Evolutionary conservation across 768 basidiomycete species (phyloP).

Genomic region (Termitomyces heimii): DNA sequence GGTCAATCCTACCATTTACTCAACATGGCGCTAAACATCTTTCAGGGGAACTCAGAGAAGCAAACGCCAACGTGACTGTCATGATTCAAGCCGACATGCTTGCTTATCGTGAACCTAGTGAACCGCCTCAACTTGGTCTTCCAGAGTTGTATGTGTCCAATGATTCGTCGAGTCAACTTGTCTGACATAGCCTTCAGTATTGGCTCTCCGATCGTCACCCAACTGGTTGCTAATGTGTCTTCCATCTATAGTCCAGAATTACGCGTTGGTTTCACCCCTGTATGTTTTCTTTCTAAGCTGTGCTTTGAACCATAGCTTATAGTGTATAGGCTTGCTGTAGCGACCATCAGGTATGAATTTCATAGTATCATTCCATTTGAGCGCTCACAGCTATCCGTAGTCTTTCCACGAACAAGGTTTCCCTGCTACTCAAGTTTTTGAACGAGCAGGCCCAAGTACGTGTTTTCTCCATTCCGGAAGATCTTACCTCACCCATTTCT

Average conservation of each 20-base stretch:
- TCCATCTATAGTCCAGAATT: slow-evolving; percentile 79
- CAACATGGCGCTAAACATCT: neutral
- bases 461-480: slow-evolving; percentile 1
- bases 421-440: slow-evolving; percentile 84
- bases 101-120: slow-evolving; percentile 72
- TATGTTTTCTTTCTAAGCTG: slow-evolving; percentile 22
- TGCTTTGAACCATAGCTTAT: neutral
- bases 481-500: slow-evolving; percentile 4
- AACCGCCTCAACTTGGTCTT: slow-evolving; percentile 80
- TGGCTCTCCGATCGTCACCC: slow-evolving; percentile 68
- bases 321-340: slow-evolving; percentile 72
- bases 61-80: slow-evolving; percentile 62
- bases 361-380: neutral
- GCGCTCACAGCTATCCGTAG: slow-evolving; percentile 26
- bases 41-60: slow-evolving; percentile 51
- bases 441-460: slow-evolving; percentile 72
- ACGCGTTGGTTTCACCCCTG: slow-evolving; percentile 58
- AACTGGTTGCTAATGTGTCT: slow-evolving; percentile 72
- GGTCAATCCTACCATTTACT: slow-evolving; percentile 21
- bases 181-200: slow-evolving; percentile 41
- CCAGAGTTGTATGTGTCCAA: slow-evolving; percentile 50
- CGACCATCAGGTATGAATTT: slow-evolving; percentile 65
- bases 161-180: neutral
- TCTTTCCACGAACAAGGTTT: slow-evolving; percentile 81
- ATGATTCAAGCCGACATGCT: slow-evolving; percentile 95